These are phyloP conservation scores for Clavispora phyllophila DNA, from an alignment of 805 yeast genomes.

Conservation along the genomic window DNA sequence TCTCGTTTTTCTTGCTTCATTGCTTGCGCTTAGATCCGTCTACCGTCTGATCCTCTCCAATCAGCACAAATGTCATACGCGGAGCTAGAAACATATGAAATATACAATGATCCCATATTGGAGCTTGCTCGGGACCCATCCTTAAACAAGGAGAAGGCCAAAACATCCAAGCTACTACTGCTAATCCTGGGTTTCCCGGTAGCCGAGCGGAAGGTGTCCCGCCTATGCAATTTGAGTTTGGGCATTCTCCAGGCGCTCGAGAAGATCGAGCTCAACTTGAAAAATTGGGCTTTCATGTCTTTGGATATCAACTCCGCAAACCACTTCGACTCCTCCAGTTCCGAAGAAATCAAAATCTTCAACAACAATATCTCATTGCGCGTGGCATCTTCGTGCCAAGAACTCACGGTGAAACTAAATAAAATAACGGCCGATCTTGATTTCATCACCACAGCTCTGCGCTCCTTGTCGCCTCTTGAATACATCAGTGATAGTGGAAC, in stretches of 20 bases:
- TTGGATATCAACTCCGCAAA: conserved; percentile 43
- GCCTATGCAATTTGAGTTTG: conserved; percentile 44
- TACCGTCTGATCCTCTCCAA: background rate
- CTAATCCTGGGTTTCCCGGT: conserved; percentile 41
- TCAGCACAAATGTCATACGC: conserved; percentile 4
- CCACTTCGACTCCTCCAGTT: conserved; percentile 24
- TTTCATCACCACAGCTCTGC: conserved; percentile 40
- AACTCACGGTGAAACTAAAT: conserved; percentile 37
- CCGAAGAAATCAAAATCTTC: conserved; percentile 28
- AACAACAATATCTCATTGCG: conserved; percentile 51
- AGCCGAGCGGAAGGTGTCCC: conserved; percentile 39
- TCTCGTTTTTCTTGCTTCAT: background rate
- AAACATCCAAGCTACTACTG: conserved; percentile 34
- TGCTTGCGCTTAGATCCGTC: background rate
- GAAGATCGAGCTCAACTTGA: conserved; percentile 40
- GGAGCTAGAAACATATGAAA: conserved; percentile 6
- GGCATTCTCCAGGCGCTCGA: conserved; percentile 47
- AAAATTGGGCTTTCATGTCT: conserved; percentile 54
- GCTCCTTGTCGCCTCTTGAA: conserved; percentile 39
- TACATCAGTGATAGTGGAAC: conserved; percentile 52
- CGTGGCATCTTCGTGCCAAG: conserved; percentile 48
- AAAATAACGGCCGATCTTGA: conserved; percentile 44
- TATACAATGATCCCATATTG: conserved; percentile 47
- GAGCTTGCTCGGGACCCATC: conserved; percentile 45
- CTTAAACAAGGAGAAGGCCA: conserved; percentile 37